Base-by-base conservation (phyloP, 768 basidiomycete genomes). In the Pilatotrama ljubarskyi region DNA sequence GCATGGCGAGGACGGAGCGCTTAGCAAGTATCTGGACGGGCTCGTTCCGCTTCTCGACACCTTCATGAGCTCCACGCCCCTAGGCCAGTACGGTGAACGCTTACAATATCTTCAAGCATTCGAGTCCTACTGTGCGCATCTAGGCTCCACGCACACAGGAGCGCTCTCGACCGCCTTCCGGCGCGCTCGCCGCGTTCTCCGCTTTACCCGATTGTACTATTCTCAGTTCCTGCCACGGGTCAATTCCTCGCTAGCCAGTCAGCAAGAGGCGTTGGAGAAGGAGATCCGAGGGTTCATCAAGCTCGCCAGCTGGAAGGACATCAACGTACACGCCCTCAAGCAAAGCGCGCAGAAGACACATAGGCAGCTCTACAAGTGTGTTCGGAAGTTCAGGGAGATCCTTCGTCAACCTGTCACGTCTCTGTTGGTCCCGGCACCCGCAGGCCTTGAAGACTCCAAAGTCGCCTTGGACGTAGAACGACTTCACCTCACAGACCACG, bases 271-370 rank as follows among this genome's bases (percentile, higher is more conserved):
- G 0, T 71, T 97, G 32, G 93, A 98, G 73, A 89, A 86, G 66
- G 90, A 95, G 56, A 82, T 98, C 51, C 83, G 80, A 58, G 86
- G 83, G 43, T 88, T 94, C 70, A 88, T 98, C 78, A 96, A 95
- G 72, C 79, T 99, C 44, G 97, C 97, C 1, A 98, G 95, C 68
- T 98, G 97, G 97, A 97, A 91, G 73, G 97, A 99, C 69, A 78
- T 95, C 69, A 99, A 98, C 68, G 90, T 98, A 10, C 88, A 92
- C 63, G 95, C 97, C 2, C 80, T 99, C 58, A 91, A 90, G 72
- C 87, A 90, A 61, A 97, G 95, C 69, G 95, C 97, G 0, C 86
- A 90, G 59, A 86, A 80, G 67, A 94, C 93, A 1, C 97, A 99
- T 71, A 87, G 86, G 59, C 92, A 95, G 63, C 77, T 99, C 2